Evolutionary conservation across 2,329 filamentous ascomycete genomes (phyloP).

Genomic region (Nemania abortiva): DNA sequence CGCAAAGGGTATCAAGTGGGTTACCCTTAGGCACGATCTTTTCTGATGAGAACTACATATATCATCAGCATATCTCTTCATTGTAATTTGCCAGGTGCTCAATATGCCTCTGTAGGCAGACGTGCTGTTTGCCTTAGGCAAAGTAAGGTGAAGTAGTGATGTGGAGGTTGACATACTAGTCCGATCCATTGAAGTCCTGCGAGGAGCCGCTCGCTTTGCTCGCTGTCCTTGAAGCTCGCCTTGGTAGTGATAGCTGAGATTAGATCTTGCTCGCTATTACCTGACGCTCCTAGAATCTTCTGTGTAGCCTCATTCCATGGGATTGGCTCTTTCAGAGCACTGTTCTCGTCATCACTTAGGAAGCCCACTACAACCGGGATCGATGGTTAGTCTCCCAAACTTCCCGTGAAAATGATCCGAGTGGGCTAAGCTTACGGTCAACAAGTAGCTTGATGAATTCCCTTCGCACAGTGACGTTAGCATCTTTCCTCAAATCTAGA

Average conservation of each 20-base stretch:
- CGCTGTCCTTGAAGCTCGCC: constrained; percentile 75
- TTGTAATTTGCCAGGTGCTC: no score
- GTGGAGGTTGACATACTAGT: constrained; percentile 70
- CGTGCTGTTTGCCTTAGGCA: background rate
- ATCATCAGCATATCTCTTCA: constrained; percentile 46
- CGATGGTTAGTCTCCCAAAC: background rate
- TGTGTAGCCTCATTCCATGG: constrained; percentile 88
- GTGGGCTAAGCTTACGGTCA: constrained; percentile 61
- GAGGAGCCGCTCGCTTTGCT: constrained; percentile 77
- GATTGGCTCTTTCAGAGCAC: constrained; percentile 74
- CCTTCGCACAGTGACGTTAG: constrained; percentile 18
- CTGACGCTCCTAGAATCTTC: constrained; percentile 77
- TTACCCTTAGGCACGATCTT: constrained; percentile 64
- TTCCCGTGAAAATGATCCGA: background rate
- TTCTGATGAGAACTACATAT: constrained; percentile 24
- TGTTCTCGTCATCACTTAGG: constrained; percentile 76
- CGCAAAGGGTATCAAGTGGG: constrained; percentile 91
- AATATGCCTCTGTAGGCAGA: background rate
- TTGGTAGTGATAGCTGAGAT: constrained; percentile 79
- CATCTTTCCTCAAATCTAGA: background rate
- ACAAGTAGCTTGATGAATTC: constrained; percentile 90
- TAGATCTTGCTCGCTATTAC: constrained; percentile 76
- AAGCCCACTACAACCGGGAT: constrained; percentile 72
- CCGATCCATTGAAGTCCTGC: constrained; percentile 75
- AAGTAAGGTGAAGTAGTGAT: background rate